Evolutionary conservation across 1,284 basidiomycete species (phyloP), one percentile per base, ranked within the genome.

Genomic region (Blastosporella zonata): DNA sequence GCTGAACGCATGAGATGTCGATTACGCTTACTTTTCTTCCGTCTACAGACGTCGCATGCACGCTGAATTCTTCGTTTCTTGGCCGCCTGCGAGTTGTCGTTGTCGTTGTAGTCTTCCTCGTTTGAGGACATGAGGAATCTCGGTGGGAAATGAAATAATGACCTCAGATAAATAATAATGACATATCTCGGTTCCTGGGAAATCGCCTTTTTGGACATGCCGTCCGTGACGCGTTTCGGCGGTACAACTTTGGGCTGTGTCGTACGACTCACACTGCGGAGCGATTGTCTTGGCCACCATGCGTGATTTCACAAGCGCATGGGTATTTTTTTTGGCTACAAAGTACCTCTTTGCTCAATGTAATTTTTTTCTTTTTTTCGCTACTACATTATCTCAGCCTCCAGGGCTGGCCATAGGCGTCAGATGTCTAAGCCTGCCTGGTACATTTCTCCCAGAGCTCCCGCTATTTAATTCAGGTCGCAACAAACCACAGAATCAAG

Each of bases 11-110:
- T 17, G 27, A 25, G 15, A 25, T 10, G 3, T n/a, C 6, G 8
- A 15, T 35, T 31, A 40, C 1, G 68, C 77, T 47, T 52, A 86
- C 86, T 81, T 71, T 89, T 89, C 71, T 88, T 89, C 47, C 83
- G 70, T 40, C 87, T 71, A 59, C 87, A 90, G 1, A 80, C 75
- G 59, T 90, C 87, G 61, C 87, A 90, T 5, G 87, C 87, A 18
- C 86, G 69, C 62, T 87, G 84, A 12, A 89, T 75, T 52, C 80
- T 74, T 22, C 87, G 68, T 62, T 86, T 87, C 73, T 89, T 89
- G 13, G 58, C 55, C 29, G 58, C 59, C 33, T 44, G 53, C 46
- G 56, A 47, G 20, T 49, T 57, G 0, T 71, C 67, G n/a, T 53
- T 56, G 13, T 70, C 65, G 56, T 67, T 62, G 54, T 57, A 61